phyloP scores from a whole-genome alignment of 805 yeast genomes.

The Nakazawaea pomicola region DNA sequence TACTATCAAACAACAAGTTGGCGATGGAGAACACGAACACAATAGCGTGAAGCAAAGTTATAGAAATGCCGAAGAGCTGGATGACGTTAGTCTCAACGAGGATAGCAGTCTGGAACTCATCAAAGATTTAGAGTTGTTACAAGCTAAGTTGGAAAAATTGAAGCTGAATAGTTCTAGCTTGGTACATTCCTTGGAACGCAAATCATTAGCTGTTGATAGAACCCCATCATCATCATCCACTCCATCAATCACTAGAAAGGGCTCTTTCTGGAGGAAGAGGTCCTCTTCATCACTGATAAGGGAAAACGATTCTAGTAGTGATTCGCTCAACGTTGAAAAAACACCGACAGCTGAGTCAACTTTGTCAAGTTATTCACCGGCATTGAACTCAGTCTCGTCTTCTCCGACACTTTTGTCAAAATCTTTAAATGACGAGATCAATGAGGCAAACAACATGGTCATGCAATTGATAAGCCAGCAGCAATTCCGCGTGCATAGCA shows the following conservation, averaged over 20 bases:
- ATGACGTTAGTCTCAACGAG: slow-evolving; percentile 5
- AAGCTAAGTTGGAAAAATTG: slow-evolving; percentile 11
- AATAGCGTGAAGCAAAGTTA: neutral
- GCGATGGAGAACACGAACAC: neutral
- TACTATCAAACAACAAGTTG: slow-evolving; percentile 32
- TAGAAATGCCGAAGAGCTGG: slow-evolving; percentile 5
- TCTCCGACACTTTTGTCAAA: neutral
- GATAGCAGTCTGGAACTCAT: slow-evolving; percentile 1
- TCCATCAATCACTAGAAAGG: neutral
- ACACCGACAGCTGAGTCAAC: too few species aligned
- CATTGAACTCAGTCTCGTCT: neutral
- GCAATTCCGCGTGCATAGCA: slow-evolving; percentile 6
- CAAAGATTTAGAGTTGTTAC: slow-evolving; percentile 8
- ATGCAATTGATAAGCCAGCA: slow-evolving; percentile 11
- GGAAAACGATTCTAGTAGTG: neutral
- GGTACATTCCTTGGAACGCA: slow-evolving; percentile 8
- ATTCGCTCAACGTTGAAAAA: neutral
- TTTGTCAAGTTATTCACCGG: too few species aligned
- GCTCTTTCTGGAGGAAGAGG: slow-evolving; percentile 9
- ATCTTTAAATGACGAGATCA: slow-evolving; percentile 3
- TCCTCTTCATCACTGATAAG: neutral
- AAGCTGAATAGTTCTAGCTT: slow-evolving; percentile 7
- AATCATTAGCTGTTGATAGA: neutral
- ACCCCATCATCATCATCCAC: neutral
- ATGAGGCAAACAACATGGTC: slow-evolving; percentile 8